Conservation (phyloP, 1,284 basidiomycete species). For the Leccinum subrobustum region DNA sequence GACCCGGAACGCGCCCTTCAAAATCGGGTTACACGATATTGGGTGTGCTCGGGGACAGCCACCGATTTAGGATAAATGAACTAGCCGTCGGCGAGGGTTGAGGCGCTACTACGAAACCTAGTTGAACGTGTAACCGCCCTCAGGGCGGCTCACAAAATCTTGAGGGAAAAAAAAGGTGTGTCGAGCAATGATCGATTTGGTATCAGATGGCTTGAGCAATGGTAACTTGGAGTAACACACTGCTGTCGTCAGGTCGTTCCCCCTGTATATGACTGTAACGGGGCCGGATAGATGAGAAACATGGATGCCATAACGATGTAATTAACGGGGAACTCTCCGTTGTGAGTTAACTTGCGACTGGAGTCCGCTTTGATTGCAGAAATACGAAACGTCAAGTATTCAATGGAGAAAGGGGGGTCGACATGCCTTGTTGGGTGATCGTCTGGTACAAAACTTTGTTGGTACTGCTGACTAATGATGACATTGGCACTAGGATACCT, state of each 20-base stretch:
- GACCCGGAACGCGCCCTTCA: slow-evolving; percentile 18
- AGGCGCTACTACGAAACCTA: slow-evolving; percentile 28
- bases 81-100: slow-evolving; percentile 28
- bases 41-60: slow-evolving; percentile 14
- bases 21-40: slow-evolving; percentile 28
- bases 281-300: slow-evolving; percentile 23
- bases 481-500: slow-evolving; percentile 14
- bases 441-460: slow-evolving; percentile 16
- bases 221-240: slow-evolving; percentile 10
- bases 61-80: slow-evolving; percentile 34
- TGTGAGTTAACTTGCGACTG: slow-evolving; percentile 5
- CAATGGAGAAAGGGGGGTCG: slow-evolving; percentile 11
- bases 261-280: slow-evolving; percentile 37
- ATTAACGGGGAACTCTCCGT: slow-evolving; percentile 34
- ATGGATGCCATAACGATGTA: slow-evolving; percentile 34
- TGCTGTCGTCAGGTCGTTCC: slow-evolving; percentile 28
- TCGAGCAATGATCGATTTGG: slow-evolving; percentile 26
- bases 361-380: slow-evolving; percentile 6
- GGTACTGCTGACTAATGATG: slow-evolving; percentile 17
- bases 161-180: slow-evolving; percentile 12
- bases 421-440: slow-evolving; percentile 25
- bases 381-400: slow-evolving; percentile 12
- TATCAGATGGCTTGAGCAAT: slow-evolving; percentile 7
- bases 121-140: slow-evolving; percentile 28
- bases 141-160: slow-evolving; percentile 19